phyloP scores from a whole-genome alignment of 148 eudicot species.

The Chenopodium album region DNA sequence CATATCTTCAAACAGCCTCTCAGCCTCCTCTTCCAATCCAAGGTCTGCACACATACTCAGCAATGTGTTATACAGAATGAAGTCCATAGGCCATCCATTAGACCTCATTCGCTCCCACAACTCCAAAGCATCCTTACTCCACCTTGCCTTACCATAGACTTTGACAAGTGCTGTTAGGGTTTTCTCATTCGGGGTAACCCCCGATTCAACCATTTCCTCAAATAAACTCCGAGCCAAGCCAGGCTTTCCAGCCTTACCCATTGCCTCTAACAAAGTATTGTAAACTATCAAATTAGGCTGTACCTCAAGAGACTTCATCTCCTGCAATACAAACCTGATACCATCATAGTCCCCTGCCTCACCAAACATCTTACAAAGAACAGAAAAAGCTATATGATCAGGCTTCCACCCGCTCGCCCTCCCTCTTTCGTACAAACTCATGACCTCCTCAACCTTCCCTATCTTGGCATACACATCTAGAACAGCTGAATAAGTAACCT shows the following conservation, averaged over 20 bases:
- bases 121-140: slow-evolving; percentile 83
- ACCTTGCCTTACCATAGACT: slow-evolving; percentile 88
- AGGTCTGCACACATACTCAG: slow-evolving; percentile 98
- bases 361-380: slow-evolving; percentile 87
- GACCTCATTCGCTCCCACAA: slow-evolving; percentile 85
- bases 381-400: slow-evolving; percentile 77
- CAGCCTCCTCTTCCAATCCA: slow-evolving; percentile 86
- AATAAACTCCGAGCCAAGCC: slow-evolving; percentile 89
- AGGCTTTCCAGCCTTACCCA: slow-evolving; percentile 96
- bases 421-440: slow-evolving; percentile 89
- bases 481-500: slow-evolving; percentile 91
- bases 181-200: slow-evolving; percentile 69
- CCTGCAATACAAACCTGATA: slow-evolving; percentile 75
- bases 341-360: slow-evolving; percentile 98
- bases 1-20: slow-evolving; percentile 84
- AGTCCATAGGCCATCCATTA: slow-evolving; percentile 90
- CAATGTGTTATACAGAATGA: slow-evolving; percentile 79
- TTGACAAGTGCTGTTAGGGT: slow-evolving; percentile 80
- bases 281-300: slow-evolving; percentile 85
- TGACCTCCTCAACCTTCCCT: slow-evolving; percentile 86
- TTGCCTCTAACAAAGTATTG: slow-evolving; percentile 85
- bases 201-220: slow-evolving; percentile 81
- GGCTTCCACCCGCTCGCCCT: slow-evolving; percentile 96
- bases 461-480: slow-evolving; percentile 90
- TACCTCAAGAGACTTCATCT: slow-evolving; percentile 83